phyloP scores from a whole-genome alignment of 1,139 yeast species.

The Nadsonia commutata region DNA sequence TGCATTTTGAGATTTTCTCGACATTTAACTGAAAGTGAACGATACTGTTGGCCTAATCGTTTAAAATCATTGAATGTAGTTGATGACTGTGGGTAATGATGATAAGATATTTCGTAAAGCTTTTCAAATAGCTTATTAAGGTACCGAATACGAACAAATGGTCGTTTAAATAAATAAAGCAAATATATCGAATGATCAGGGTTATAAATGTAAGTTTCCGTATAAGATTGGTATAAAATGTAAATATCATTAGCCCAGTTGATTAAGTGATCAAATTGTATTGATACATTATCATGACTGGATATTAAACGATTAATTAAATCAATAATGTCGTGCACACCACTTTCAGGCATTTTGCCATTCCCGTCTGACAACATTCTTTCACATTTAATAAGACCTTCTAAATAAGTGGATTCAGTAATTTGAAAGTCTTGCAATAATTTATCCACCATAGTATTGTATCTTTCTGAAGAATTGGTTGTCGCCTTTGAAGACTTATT shows the following conservation, averaged over 20 bases:
- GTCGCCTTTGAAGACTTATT: too few species aligned
- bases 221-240: background rate
- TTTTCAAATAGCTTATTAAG: background rate
- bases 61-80: background rate
- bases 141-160: background rate
- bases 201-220: background rate
- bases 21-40: background rate
- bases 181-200: background rate
- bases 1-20: background rate
- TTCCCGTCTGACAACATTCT: background rate
- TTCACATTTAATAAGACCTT: background rate
- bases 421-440: background rate
- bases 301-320: background rate
- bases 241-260: background rate
- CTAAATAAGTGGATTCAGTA: background rate
- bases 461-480: too few species aligned
- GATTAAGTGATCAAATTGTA: background rate
- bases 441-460: too few species aligned
- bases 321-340: background rate
- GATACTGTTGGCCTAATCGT: background rate
- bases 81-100: background rate
- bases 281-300: background rate
- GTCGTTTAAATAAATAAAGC: background rate
- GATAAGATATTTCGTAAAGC: background rate
- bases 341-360: background rate